Conservation (phyloP, 2,329 filamentous ascomycete species). For the Fusarium denticulatum region DNA sequence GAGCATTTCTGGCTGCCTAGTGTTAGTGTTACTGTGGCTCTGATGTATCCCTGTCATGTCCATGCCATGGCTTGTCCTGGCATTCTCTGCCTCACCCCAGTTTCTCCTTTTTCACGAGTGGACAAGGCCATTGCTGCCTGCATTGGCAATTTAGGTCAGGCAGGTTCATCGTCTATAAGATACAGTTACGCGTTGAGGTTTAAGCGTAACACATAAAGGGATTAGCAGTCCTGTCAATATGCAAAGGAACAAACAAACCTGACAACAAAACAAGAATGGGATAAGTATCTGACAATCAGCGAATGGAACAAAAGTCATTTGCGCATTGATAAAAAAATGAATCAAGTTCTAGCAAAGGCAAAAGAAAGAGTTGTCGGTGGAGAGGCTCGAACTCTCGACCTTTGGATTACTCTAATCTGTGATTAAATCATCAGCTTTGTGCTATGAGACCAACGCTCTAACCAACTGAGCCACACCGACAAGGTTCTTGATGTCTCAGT, state of each 20-base stretch:
- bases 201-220: rapidly evolving
- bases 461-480: background rate
- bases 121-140: background rate
- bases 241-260: background rate
- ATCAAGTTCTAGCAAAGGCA: rapidly evolving
- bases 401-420: constrained; percentile 1
- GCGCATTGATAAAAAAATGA: background rate
- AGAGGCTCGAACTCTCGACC: constrained; percentile 5
- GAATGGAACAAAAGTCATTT: background rate
- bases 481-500: background rate
- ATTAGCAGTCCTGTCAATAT: rapidly evolving
- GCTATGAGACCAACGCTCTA: background rate
- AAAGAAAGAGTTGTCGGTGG: background rate
- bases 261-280: rapidly evolving
- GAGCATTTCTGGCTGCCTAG: rapidly evolving
- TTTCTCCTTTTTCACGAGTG: no score
- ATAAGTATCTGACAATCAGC: background rate
- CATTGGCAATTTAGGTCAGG: background rate
- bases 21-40: rapidly evolving
- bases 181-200: background rate
- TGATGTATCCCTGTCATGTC: background rate
- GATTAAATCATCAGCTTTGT: background rate
- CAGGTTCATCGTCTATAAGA: background rate
- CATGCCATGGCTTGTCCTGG: background rate
- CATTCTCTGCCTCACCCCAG: background rate